Evolutionary conservation across 805 yeast species (phyloP), one percentile per base, ranked within the genome.

Genomic region (Ogataea chonburiensis): DNA sequence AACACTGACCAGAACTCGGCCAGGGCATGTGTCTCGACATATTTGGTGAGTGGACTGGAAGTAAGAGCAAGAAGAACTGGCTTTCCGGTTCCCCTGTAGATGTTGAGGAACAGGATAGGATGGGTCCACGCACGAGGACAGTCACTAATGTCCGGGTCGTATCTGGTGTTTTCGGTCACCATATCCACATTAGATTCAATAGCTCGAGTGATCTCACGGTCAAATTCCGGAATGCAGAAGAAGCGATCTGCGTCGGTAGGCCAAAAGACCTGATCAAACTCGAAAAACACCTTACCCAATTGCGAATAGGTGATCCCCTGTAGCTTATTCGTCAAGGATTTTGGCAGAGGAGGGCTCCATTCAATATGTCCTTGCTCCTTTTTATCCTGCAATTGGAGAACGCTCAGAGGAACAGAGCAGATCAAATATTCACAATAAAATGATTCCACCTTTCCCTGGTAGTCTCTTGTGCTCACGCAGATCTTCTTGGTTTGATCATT

Each of bases 351-450:
- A 16, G 61, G 64, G 3, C 18, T 39, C 45, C 65, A 63, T 27
- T 56, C 51, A 22, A 63, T 61, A 9, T 53, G 43, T 12, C 63
- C 66, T 12, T 23, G 31, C 28, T 49, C 52, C 1, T 34, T 42
- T 11, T 36, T 27, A 18, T 58, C 54, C 1, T 52, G 52, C 28
- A 71, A 53, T 27, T 64, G 60, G 24, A 76, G 56, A 7, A 75
- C 58, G 34, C 77, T 70, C 41, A 69, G 64, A 2, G 81, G 81
- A 5, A 70, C 70, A 0, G 79, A 65, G 10, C 73, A 70, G 10
- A 75, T 56, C 17, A 72, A 34, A 47, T 72, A 71, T 24, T 72
- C 66, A 35, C 61, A 52, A 5, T 37, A 38, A 31, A 40, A 61
- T 0, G 8, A 22, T 16, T 42, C 47, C 3, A 29, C 18, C 13